phyloP scores from a whole-genome alignment of 495 filamentous ascomycete genomes.

The Xylaria nigripes region DNA sequence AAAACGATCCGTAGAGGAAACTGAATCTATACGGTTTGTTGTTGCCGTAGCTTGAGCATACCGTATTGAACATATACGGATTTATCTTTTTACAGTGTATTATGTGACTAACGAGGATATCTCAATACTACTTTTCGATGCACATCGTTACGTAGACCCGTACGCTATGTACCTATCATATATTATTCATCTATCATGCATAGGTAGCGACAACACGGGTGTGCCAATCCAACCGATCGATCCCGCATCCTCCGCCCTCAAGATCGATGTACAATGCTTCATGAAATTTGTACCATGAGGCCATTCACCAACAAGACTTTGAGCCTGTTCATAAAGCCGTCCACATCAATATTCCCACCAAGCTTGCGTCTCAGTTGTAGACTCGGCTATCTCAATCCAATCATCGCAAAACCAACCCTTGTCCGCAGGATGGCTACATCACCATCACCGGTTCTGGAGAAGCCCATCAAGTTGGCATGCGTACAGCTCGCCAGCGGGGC shows the following conservation, averaged over 20 bases:
- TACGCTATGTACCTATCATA: neutral
- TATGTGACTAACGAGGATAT: neutral
- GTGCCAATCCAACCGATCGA: neutral
- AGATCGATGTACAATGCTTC: neutral
- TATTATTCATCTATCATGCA: neutral
- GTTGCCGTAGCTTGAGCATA: neutral
- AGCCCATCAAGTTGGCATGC: slow-evolving; percentile 72
- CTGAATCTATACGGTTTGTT: neutral
- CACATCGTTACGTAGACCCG: no score
- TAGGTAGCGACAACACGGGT: neutral
- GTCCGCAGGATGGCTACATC: slow-evolving; percentile 43
- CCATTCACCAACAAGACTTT: slow-evolving; percentile 6
- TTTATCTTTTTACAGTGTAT: no score
- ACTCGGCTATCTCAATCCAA: slow-evolving; percentile 1
- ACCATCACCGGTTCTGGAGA: slow-evolving; percentile 51
- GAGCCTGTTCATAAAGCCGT: slow-evolving; percentile 6
- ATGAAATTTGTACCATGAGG: slow-evolving; percentile 15
- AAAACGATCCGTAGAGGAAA: slow-evolving; percentile 9
- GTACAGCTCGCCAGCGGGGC: slow-evolving; percentile 71
- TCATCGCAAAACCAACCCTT: neutral
- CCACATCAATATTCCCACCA: neutral
- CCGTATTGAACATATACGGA: no score
- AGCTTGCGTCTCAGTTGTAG: neutral
- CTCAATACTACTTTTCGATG: no score
- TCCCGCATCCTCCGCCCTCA: neutral